A percentile compares a stretch with the other conserved stretches of the same genome.
phyloP scores from a whole-genome alignment of 805 yeast genomes.

The Spathaspora arborariae region DNA sequence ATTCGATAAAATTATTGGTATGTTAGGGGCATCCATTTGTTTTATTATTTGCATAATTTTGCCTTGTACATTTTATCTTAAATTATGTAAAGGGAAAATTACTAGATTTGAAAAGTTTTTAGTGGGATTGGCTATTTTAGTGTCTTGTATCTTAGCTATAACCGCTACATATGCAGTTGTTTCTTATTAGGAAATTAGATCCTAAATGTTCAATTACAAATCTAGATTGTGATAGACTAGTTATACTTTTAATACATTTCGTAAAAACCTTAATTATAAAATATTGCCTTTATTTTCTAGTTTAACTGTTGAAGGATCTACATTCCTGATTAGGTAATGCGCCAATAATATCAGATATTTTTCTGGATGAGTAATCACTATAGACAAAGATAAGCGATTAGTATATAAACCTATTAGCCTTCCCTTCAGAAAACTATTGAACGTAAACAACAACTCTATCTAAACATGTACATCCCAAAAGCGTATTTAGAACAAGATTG shows the following conservation, averaged over 20 bases:
- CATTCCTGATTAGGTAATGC: background rate
- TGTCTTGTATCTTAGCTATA: slow-evolving; percentile 48
- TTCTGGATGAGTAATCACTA: background rate
- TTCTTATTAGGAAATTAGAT: no score
- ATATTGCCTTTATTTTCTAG: no score
- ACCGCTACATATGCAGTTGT: slow-evolving; percentile 58
- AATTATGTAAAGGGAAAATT: slow-evolving; percentile 46
- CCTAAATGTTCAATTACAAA: no score
- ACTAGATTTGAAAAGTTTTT: slow-evolving; percentile 32
- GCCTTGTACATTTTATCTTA: slow-evolving; percentile 70
- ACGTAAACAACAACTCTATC: no score
- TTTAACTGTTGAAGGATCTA: background rate
- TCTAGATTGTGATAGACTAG: no score
- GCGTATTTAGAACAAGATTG: slow-evolving; percentile 28
- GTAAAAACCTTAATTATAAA: no score
- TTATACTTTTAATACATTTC: background rate
- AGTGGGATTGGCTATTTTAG: slow-evolving; percentile 41
- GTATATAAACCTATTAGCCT: background rate
- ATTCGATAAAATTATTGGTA: slow-evolving; percentile 78
- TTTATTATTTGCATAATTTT: slow-evolving; percentile 75
- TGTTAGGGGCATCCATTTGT: slow-evolving; percentile 78
- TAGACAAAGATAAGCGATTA: background rate
- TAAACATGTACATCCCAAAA: slow-evolving; percentile 35
- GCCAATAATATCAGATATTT: background rate
- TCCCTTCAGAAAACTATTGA: no score